Conservation (phyloP, 2,329 filamentous ascomycete species). For the Trichoderma pleuroti region DNA sequence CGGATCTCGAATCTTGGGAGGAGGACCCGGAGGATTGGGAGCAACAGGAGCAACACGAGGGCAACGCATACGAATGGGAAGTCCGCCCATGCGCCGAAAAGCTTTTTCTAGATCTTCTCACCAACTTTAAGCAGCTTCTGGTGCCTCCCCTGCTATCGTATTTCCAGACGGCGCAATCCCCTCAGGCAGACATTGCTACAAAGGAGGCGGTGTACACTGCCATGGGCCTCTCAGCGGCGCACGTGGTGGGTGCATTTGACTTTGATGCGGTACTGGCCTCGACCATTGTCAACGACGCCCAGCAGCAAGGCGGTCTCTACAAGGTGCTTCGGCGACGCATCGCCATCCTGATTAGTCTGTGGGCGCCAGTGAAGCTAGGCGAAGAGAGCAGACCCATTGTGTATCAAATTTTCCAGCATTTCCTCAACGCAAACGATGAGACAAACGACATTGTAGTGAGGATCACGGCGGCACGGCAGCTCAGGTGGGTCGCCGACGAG, state of each 20-base stretch:
- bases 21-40: conserved; percentile 97
- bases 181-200: conserved; percentile 64
- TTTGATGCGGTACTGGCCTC: conserved; percentile 76
- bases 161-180: conserved; percentile 72
- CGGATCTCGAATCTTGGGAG: conserved; percentile 87
- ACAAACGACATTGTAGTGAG: conserved; percentile 89
- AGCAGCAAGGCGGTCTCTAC: conserved; percentile 58
- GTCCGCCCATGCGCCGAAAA: conserved; percentile 91
- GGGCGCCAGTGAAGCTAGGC: conserved; percentile 76
- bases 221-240: conserved; percentile 78
- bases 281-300: conserved; percentile 75
- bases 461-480: conserved; percentile 82
- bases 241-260: conserved; percentile 70
- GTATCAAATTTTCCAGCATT: conserved; percentile 84
- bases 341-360: conserved; percentile 83
- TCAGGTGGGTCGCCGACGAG: conserved; percentile 77
- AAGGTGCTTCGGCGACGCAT: conserved; percentile 84
- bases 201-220: conserved; percentile 96
- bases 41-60: conserved; percentile 77
- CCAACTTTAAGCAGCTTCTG: conserved; percentile 80
- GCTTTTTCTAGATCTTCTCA: conserved; percentile 85
- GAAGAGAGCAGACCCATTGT: conserved; percentile 66
- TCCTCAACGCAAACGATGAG: conserved; percentile 72
- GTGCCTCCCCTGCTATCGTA: conserved; percentile 76
- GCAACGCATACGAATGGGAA: conserved; percentile 87